Percentiles rank a stretch among this genome's conserved stretches.
These are phyloP conservation scores for Phascolomyces articulosus DNA, from an alignment of 371 early-diverging fungal genomes.

Conservation along the genomic window DNA sequence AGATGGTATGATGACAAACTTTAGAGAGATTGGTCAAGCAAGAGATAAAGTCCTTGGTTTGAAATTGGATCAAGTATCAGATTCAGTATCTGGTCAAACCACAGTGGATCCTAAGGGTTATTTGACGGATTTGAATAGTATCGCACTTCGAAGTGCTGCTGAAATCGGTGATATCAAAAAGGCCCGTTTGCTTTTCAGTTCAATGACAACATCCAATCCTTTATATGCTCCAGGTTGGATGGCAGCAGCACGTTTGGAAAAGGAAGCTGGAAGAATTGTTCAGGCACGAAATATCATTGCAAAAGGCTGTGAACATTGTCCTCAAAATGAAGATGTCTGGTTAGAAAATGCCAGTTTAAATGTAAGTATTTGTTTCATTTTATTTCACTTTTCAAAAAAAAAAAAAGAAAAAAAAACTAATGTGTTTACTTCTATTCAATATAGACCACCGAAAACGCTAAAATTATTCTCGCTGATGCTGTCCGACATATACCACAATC, in stretches of 20 bases:
- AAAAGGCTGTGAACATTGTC: slow-evolving; percentile 93
- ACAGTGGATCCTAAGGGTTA: slow-evolving; percentile 95
- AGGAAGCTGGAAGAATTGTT: slow-evolving; percentile 83
- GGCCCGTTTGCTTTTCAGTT: slow-evolving; percentile 85
- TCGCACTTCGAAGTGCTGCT: slow-evolving; percentile 81
- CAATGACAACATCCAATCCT: slow-evolving; percentile 92
- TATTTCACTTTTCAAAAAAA: slow-evolving; percentile 1
- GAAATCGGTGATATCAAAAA: slow-evolving; percentile 96
- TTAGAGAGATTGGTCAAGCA: slow-evolving; percentile 94
- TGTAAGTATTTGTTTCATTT: slow-evolving; percentile 20
- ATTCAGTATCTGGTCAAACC: slow-evolving; percentile 79
- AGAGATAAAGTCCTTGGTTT: slow-evolving; percentile 87
- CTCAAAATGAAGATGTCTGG: slow-evolving; percentile 95
- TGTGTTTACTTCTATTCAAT: neutral
- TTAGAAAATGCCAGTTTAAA: slow-evolving; percentile 93
- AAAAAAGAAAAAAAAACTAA: neutral
- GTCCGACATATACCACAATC: slow-evolving; percentile 89
- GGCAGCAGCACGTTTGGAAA: slow-evolving; percentile 96
- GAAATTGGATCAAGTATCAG: slow-evolving; percentile 84
- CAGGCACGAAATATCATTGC: slow-evolving; percentile 87
- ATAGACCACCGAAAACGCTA: slow-evolving; percentile 76
- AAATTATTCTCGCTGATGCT: slow-evolving; percentile 89
- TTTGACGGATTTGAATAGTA: slow-evolving; percentile 88
- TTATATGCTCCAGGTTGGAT: slow-evolving; percentile 98
- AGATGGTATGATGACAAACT: slow-evolving; percentile 78